Percentiles rank a stretch among this genome's conserved stretches.
Conservation (phyloP, 2,329 filamentous ascomycete species). For the Periconia macrospinosa region DNA sequence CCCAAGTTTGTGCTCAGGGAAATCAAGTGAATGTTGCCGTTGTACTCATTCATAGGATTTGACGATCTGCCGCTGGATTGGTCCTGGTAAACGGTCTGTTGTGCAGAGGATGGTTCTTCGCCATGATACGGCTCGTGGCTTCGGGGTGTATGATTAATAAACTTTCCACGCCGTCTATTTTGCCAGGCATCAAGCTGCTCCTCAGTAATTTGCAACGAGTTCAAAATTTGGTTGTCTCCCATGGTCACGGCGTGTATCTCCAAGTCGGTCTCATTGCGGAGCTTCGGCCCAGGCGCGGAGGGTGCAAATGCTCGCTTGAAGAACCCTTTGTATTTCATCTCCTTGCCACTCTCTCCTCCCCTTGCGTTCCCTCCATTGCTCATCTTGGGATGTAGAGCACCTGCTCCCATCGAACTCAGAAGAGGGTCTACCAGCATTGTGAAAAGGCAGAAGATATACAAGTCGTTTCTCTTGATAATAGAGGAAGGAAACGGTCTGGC, state of each 20-base stretch:
- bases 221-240: background rate
- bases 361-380: too few species aligned
- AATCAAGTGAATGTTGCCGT: background rate
- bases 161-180: constrained; percentile 31
- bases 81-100: background rate
- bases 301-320: background rate
- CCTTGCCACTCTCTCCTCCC: background rate
- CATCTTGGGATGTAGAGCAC: background rate
- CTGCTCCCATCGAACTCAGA: constrained; percentile 17
- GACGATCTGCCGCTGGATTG: background rate
- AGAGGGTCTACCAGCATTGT: constrained; percentile 35
- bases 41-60: background rate
- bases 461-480: background rate
- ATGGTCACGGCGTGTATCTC: too few species aligned
- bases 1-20: background rate
- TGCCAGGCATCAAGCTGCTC: constrained; percentile 3
- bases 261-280: constrained; percentile 6
- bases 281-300: background rate
- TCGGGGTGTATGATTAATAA: constrained; percentile 39
- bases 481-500: too few species aligned
- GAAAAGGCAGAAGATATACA: background rate
- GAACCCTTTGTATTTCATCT: background rate
- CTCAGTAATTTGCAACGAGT: background rate
- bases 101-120: background rate
- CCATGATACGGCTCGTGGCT: constrained; percentile 22